Base-by-base conservation (phyloP, 345 rosid species). In the Ceriops tagal region DNA sequence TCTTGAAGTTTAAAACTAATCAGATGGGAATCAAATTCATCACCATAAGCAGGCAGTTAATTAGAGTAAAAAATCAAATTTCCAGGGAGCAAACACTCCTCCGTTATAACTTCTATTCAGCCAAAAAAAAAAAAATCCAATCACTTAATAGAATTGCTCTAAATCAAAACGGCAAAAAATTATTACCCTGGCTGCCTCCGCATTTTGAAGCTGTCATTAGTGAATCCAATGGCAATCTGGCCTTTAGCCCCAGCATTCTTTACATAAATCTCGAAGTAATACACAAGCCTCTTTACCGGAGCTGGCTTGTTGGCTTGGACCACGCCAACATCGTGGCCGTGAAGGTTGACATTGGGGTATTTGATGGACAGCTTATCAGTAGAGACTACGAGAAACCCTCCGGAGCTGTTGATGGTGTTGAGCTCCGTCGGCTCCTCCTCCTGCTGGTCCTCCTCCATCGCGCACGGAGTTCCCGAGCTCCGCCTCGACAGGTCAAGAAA, bases 211-310 rank as follows among this genome's bases (percentile, higher is more conserved):
- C 64, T 73, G 58, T 88, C 93, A 65, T 47, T 77, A 53, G 98
- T 95, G 81, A 95, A 92, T 26, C 99, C 98, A 71, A 95, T 92
- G 16, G 89, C 91, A 59, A 92, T 72, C 58, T 92, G 88, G 0
- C 97, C 96, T 76, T 85, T 95, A n/a, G 43, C 70, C 18, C 97
- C 99, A 68, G 89, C 91, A 67, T 90, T 78, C 78, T 83, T 86
- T 32, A 95, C 92, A 62, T 73, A 82, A 75, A 95, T 89, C 96
- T 95, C 99, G 66, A 95, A 95, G 83, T 90, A 95, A 84, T 92
- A 95, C 64, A 83, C 68, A 18, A 90, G 83, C 62, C 91, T 82
- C 86, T 86, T 87, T 39, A 75, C 77, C 5, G 96, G 98, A 37
- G 93, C 98, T 34, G 96, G 93, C 74, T 66, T 84, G 78, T 92